A percentile compares a stretch with the other conserved stretches of the same genome.
Evolutionary conservation across 352 stramenopile genomes (phyloP).

Genomic region (Blastocystis hominis): DNA sequence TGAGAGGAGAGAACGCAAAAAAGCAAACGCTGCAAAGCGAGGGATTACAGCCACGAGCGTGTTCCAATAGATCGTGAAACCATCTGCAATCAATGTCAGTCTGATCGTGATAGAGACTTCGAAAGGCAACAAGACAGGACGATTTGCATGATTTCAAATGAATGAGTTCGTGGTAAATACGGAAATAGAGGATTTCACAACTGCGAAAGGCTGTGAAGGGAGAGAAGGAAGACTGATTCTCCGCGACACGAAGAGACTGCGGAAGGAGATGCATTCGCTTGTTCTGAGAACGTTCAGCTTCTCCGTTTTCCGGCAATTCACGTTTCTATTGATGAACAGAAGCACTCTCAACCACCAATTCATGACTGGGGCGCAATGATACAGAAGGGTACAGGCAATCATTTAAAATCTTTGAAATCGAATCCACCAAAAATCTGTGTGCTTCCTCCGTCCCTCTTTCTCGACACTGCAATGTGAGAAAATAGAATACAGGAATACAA

Average conservation of each 20-base stretch:
- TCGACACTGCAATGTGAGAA: not conserved
- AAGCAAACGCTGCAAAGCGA: not conserved
- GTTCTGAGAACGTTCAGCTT: not conserved
- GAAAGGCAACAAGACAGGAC: not conserved
- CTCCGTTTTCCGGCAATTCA: not conserved
- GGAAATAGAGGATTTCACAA: not conserved
- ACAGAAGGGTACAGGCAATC: no score
- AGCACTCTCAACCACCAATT: not conserved
- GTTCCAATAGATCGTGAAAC: not conserved
- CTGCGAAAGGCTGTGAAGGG: not conserved
- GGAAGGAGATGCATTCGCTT: not conserved
- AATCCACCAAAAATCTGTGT: not conserved
- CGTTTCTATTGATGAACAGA: not conserved
- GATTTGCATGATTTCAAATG: not conserved
- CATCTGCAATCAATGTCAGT: not conserved
- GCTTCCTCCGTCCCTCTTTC: not conserved
- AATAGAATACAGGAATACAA: not conserved
- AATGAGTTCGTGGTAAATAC: not conserved
- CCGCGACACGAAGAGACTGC: not conserved
- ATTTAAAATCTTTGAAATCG: not conserved
- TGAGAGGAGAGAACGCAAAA: not conserved
- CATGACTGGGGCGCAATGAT: not conserved
- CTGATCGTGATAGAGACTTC: not conserved
- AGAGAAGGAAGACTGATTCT: not conserved
- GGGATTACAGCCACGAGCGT: not conserved